These are phyloP conservation scores for Scenedesmus sp. DNA, from an alignment of 163 green algal genomes.

Conservation along the genomic window DNA sequence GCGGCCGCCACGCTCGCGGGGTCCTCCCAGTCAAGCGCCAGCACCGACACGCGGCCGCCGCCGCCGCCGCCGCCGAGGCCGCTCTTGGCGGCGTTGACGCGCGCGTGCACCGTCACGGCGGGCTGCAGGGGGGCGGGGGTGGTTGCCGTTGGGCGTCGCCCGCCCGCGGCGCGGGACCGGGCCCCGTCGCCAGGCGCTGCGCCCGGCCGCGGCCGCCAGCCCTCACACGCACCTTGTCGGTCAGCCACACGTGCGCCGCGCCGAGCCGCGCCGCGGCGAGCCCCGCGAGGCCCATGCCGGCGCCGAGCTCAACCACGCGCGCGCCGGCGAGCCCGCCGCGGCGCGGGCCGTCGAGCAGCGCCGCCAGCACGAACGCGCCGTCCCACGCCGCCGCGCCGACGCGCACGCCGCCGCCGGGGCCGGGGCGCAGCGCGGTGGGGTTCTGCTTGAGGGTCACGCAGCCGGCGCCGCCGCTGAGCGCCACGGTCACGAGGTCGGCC, in stretches of 20 bases:
- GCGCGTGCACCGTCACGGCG: conserved; percentile 17
- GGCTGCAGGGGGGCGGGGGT: too few species aligned
- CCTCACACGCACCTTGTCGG: conserved; percentile 33
- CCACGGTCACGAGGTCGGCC: conserved; percentile 36
- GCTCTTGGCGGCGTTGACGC: conserved; percentile 48
- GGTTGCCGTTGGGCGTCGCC: too few species aligned
- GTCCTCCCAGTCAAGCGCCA: conserved; percentile 40
- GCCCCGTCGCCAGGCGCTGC: too few species aligned
- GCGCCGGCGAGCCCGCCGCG: conserved; percentile 7
- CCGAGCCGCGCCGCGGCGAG: conserved; percentile 24
- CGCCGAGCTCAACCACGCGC: conserved; percentile 32
- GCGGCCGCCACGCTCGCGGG: background rate
- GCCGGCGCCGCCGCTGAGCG: background rate
- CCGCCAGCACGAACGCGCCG: conserved; percentile 31
- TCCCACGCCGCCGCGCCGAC: conserved; percentile 1
- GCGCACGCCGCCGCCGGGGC: background rate
- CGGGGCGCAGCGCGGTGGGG: conserved; percentile 26
- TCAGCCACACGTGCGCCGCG: conserved; percentile 29
- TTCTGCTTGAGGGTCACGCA: conserved; percentile 43
- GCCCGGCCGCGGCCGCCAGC: background rate
- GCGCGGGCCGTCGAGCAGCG: conserved; percentile 20
- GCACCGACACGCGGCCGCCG: background rate
- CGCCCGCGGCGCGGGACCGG: too few species aligned
- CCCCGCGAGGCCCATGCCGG: conserved; percentile 30
- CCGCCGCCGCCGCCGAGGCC: background rate